Evolutionary conservation across 495 filamentous ascomycete species (phyloP).

Genomic region (Aspergillus egyptiacus): DNA sequence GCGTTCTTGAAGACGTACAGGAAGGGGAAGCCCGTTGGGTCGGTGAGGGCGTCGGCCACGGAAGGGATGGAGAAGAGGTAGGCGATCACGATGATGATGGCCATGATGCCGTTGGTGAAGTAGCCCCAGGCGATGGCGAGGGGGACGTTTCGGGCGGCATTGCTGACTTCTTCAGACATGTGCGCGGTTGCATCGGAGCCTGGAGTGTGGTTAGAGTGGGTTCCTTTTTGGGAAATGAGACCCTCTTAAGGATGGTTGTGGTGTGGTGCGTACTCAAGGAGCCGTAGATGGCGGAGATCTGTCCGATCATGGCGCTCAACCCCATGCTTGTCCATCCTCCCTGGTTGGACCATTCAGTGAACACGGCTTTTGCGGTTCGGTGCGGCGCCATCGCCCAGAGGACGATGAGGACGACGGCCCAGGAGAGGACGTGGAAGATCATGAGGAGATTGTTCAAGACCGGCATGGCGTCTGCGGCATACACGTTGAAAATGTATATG

Average conservation of each 20-base stretch:
- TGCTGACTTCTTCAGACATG: slow-evolving; percentile 38
- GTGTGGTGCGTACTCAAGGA: slow-evolving; percentile 20
- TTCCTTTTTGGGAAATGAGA: not conserved
- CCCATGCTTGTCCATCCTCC: slow-evolving; percentile 39
- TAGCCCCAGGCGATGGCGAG: slow-evolving; percentile 28
- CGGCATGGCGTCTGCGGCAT: slow-evolving; percentile 36
- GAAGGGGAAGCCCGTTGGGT: slow-evolving; percentile 26
- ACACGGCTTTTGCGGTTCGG: slow-evolving; percentile 34
- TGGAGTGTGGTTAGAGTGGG: too few species aligned
- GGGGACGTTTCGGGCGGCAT: slow-evolving; percentile 30
- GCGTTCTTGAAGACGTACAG: slow-evolving; percentile 29
- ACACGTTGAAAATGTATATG: slow-evolving; percentile 35
- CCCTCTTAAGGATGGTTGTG: not conserved
- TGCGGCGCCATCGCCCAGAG: slow-evolving; percentile 28
- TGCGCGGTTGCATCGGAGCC: slow-evolving; percentile 33
- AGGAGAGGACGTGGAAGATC: slow-evolving; percentile 44
- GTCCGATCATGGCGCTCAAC: slow-evolving; percentile 26
- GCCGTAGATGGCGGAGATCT: slow-evolving; percentile 22
- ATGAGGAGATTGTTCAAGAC: slow-evolving; percentile 41
- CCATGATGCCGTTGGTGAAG: slow-evolving; percentile 32
- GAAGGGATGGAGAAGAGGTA: slow-evolving; percentile 37
- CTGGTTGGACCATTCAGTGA: slow-evolving; percentile 31
- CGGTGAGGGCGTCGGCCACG: slow-evolving; percentile 23
- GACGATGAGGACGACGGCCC: slow-evolving; percentile 39
- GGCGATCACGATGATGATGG: slow-evolving; percentile 30